Conservation (phyloP, 176 grass and related monocot genomes). For the Themeda triandra region DNA sequence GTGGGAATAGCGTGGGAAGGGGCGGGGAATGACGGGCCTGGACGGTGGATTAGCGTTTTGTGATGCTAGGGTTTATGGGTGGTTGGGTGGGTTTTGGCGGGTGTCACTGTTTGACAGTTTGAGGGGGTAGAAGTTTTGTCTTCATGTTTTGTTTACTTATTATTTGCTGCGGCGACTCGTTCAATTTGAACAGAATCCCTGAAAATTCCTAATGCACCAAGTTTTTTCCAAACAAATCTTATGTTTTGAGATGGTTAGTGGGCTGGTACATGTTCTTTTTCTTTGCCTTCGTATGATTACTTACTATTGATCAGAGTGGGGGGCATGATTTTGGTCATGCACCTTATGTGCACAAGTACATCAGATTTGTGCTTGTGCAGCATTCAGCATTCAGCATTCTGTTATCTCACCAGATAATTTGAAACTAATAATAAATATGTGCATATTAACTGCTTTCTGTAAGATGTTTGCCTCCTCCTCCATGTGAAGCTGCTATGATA, state of each 20-base stretch:
- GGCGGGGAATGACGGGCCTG: background rate
- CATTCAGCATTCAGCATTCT: slow-evolving; percentile 13
- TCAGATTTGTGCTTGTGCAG: background rate
- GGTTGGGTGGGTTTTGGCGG: background rate
- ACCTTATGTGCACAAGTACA: background rate
- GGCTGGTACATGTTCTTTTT: background rate
- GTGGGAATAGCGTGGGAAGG: background rate
- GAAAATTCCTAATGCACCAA: background rate
- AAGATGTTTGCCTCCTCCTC: background rate
- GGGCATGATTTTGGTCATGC: background rate
- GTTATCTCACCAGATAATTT: background rate
- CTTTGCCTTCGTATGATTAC: background rate
- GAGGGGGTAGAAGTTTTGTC: background rate
- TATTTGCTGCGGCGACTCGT: background rate
- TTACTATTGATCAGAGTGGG: background rate
- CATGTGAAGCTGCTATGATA: background rate
- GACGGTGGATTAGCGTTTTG: background rate
- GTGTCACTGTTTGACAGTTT: background rate
- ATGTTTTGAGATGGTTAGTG: background rate
- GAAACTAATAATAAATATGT: background rate
- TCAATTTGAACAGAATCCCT: background rate
- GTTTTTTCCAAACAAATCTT: background rate
- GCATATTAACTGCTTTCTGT: background rate
- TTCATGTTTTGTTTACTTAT: background rate
- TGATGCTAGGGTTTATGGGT: slow-evolving; percentile 44